Evolutionary conservation across 2,329 filamentous ascomycete species (phyloP), one percentile per base, ranked within the genome.

Genomic region (Chaetomiaceae sp.): DNA sequence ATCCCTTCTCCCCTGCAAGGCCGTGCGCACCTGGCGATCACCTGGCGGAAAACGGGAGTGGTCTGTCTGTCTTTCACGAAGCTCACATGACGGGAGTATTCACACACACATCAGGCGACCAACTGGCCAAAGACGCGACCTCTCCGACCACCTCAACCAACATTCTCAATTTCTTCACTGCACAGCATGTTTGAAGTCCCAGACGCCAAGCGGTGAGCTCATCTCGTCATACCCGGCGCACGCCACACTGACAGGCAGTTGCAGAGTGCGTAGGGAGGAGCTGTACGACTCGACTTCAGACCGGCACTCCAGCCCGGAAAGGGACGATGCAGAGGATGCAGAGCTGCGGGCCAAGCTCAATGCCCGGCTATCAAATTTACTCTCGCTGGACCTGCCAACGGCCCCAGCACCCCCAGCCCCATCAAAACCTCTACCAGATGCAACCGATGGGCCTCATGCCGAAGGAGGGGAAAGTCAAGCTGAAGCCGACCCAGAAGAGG

Each of bases 201-300:
- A 27, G 67, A 74, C 46, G 72, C 74, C 38, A 78, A 77, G 59
- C 68, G 73, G 75, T 76, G 61, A 49, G 66, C 51, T 43, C 38
- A 17, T 45, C 46, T 18, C 11, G 12, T 32, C 29, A 6, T n/a
- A 29, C 6, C 14, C 8, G 7, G n/a, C 15, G 15, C 34, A 29
- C 33, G 17, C 30, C 24, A 19, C 20, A 39, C 42, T 42, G 17
- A 49, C 30, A 30, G 15, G 11, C 27, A 17, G 9, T 10, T 14
- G 8, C 45, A 79, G 78, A 51, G 72, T 82, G 44, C 72, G 78
- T 24, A 70, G 79, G 45, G 69, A 75, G 52, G 76, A 81, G 32
- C 62, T 82, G 17, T 67, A 68, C 47, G 64, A 60, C 38, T 68
- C 68, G 10, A 62, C 53, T 7, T 64, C 63, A 3, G 63, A 65